These are phyloP conservation scores for Furcasterigmium furcatum DNA, from an alignment of 2,329 filamentous ascomycete genomes.

Conservation along the genomic window DNA sequence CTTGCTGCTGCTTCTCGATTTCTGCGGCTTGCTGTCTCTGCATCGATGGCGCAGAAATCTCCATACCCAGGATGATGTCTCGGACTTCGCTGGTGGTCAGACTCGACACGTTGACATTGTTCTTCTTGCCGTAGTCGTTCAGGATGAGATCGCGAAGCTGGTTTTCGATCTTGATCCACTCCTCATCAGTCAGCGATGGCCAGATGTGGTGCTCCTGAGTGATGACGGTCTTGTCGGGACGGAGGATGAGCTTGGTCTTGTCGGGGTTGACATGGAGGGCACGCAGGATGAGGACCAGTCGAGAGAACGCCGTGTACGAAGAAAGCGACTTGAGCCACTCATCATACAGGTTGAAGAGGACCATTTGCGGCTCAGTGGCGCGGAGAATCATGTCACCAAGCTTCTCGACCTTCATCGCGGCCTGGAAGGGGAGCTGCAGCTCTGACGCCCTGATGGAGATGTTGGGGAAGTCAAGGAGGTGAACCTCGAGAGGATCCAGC, in stretches of 20 bases:
- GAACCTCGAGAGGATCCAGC: slow-evolving; percentile 93
- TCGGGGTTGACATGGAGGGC: slow-evolving; percentile 97
- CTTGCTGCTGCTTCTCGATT: slow-evolving; percentile 98
- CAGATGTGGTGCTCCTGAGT: slow-evolving; percentile 99
- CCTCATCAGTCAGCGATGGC: slow-evolving; percentile 90
- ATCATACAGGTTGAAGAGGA: slow-evolving; percentile 97
- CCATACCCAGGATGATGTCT: slow-evolving; percentile 99
- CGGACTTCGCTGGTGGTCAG: slow-evolving; percentile 95
- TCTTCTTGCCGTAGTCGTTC: slow-evolving; percentile 99
- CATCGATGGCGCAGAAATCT: slow-evolving; percentile 96
- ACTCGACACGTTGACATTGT: slow-evolving; percentile 98
- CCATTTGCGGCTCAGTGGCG: slow-evolving; percentile 99
- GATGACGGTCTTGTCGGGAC: slow-evolving; percentile 96
- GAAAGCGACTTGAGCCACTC: slow-evolving; percentile 99
- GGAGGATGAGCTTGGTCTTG: slow-evolving; percentile 93
- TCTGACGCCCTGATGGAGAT: slow-evolving; percentile 98
- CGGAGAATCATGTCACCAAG: slow-evolving; percentile 98
- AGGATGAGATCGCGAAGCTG: slow-evolving; percentile 92
- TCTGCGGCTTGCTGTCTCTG: slow-evolving; percentile 97
- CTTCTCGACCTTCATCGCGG: slow-evolving; percentile 99
- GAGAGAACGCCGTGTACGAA: slow-evolving; percentile 96
- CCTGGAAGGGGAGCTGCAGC: slow-evolving; percentile 95
- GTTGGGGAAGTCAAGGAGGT: slow-evolving; percentile 96
- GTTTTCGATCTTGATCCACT: slow-evolving; percentile 99
- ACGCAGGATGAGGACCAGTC: slow-evolving; percentile 87